Percentiles rank a stretch among this genome's conserved stretches.
These are phyloP conservation scores for Trichoderma sp. DNA, from an alignment of 2,329 filamentous ascomycete genomes.

Conservation along the genomic window DNA sequence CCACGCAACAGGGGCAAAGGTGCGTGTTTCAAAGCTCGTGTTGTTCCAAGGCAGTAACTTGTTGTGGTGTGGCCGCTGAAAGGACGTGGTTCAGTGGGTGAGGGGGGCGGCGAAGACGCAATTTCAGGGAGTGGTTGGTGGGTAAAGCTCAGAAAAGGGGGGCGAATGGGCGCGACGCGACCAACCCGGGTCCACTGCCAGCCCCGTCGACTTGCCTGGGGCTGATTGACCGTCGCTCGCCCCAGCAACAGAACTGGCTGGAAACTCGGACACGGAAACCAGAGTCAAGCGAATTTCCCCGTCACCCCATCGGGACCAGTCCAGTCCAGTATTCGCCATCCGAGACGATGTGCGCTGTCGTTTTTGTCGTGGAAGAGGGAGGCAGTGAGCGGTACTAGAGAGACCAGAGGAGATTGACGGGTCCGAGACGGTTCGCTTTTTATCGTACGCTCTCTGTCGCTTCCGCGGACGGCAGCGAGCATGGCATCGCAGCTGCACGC, in stretches of 20 bases:
- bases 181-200: slow-evolving; percentile 29
- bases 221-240: slow-evolving; percentile 20
- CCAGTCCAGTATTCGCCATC: slow-evolving; percentile 6
- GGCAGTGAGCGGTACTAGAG: background rate
- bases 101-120: slow-evolving; percentile 27
- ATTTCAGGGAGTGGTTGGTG: slow-evolving; percentile 31
- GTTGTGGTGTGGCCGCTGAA: slow-evolving; percentile 25
- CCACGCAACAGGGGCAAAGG: background rate
- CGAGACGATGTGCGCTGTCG: background rate
- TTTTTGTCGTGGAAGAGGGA: background rate
- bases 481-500: slow-evolving; percentile 8
- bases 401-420: background rate
- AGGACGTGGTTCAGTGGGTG: slow-evolving; percentile 22
- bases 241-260: background rate
- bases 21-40: slow-evolving; percentile 23
- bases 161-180: slow-evolving; percentile 25
- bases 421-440: background rate
- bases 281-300: slow-evolving; percentile 19
- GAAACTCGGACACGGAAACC: background rate
- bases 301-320: background rate
- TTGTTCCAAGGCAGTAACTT: slow-evolving; percentile 10
- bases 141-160: slow-evolving; percentile 23
- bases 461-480: slow-evolving; percentile 2
- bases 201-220: slow-evolving; percentile 20
- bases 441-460: slow-evolving; percentile 4